These are phyloP conservation scores for Schizonepeta tenuifolia DNA, from an alignment of 257 asterid genomes.

Conservation along the genomic window DNA sequence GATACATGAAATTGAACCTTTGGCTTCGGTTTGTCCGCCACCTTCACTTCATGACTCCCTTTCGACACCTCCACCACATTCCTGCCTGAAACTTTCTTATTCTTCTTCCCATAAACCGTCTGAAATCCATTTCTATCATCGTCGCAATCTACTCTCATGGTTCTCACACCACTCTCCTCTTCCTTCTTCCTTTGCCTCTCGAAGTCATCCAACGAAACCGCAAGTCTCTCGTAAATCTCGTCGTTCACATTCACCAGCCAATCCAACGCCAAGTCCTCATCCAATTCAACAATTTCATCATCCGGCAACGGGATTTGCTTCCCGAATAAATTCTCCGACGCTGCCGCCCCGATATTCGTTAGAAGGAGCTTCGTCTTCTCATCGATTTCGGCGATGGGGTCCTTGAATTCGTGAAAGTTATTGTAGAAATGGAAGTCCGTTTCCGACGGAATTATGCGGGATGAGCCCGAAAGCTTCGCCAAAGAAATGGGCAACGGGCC, in stretches of 20 bases:
- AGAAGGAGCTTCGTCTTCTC: conserved; percentile 54
- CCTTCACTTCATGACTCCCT: conserved; percentile 60
- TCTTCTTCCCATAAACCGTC: conserved; percentile 75
- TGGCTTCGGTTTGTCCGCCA: conserved; percentile 72
- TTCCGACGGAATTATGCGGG: conserved; percentile 69
- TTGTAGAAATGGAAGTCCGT: conserved; percentile 89
- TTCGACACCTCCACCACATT: conserved; percentile 36
- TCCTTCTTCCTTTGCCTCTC: conserved; percentile 51
- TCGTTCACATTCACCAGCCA: conserved; percentile 83
- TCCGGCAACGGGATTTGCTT: conserved; percentile 57
- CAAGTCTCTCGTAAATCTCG: conserved; percentile 69
- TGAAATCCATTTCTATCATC: conserved; percentile 70
- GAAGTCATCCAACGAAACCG: conserved; percentile 74
- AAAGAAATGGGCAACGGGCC: conserved; percentile 58
- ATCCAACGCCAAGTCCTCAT: conserved; percentile 72
- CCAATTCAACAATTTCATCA: conserved; percentile 60
- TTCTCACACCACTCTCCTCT: conserved; percentile 65
- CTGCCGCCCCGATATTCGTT: conserved; percentile 56
- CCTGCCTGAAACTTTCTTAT: conserved; percentile 43
- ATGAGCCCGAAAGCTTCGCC: conserved; percentile 79
- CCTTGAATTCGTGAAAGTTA: conserved; percentile 77
- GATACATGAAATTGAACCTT: conserved; percentile 86
- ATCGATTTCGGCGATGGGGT: conserved; percentile 54
- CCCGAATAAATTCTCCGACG: conserved; percentile 56
- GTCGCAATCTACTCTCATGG: conserved; percentile 40